Percentiles rank a stretch among this genome's conserved stretches.
phyloP scores from a whole-genome alignment of 2,329 filamentous ascomycete genomes.

The Aspergillus hortae region DNA sequence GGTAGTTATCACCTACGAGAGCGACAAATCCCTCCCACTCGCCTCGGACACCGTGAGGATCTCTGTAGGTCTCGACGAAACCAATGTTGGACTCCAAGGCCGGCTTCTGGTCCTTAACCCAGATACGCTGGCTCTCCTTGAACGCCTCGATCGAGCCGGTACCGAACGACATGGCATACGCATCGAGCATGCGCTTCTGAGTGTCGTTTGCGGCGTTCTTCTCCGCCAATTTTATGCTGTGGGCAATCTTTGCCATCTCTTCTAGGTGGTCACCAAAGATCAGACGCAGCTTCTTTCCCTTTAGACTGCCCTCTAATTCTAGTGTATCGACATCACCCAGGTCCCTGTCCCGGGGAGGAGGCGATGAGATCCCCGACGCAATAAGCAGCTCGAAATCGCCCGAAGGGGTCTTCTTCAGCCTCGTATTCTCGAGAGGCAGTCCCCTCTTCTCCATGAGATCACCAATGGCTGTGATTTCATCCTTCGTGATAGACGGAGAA shows the following conservation, averaged over 20 bases:
- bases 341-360: slow-evolving; percentile 64
- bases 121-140: slow-evolving; percentile 75
- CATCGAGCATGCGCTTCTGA: slow-evolving; percentile 68
- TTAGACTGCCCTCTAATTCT: slow-evolving; percentile 57
- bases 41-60: slow-evolving; percentile 74
- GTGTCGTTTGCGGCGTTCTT: slow-evolving; percentile 69
- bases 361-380: slow-evolving; percentile 60
- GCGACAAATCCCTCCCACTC: slow-evolving; percentile 86
- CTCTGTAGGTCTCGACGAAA: slow-evolving; percentile 82
- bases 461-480: slow-evolving; percentile 70
- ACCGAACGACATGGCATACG: slow-evolving; percentile 72
- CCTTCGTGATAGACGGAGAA: slow-evolving; percentile 68
- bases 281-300: slow-evolving; percentile 66
- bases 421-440: slow-evolving; percentile 70
- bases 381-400: slow-evolving; percentile 71
- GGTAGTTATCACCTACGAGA: slow-evolving; percentile 36
- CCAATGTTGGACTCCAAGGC: slow-evolving; percentile 77
- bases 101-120: slow-evolving; percentile 80
- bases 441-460: slow-evolving; percentile 69
- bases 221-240: slow-evolving; percentile 65
- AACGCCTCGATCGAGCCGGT: slow-evolving; percentile 71
- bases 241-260: slow-evolving; percentile 66
- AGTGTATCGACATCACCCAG: slow-evolving; percentile 64
- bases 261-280: slow-evolving; percentile 71
- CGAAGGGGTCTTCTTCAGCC: slow-evolving; percentile 63